Evolutionary conservation across 2,329 filamentous ascomycete species (phyloP).

Genomic region (Xylariaceae sp.): DNA sequence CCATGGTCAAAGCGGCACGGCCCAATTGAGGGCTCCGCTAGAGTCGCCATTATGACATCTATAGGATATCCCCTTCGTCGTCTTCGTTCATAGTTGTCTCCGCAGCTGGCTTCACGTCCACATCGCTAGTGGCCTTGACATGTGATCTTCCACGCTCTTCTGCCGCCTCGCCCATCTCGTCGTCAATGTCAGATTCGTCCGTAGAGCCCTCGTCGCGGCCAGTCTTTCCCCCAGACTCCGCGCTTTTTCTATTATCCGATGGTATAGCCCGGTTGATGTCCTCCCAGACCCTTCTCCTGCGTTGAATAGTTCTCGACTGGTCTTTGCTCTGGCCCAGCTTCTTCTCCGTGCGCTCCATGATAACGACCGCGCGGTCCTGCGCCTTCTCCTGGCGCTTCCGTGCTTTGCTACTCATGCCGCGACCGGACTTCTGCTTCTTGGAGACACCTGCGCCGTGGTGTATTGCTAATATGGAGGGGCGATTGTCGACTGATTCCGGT

Average conservation of each 20-base stretch:
- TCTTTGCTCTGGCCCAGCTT: constrained; percentile 55
- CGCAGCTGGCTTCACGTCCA: neutral
- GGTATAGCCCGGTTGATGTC: constrained; percentile 48
- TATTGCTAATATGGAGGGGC: constrained; percentile 65
- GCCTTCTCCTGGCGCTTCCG: constrained; percentile 53
- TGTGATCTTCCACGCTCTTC: constrained; percentile 2
- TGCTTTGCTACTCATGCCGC: constrained; percentile 55
- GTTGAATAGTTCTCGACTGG: constrained; percentile 44
- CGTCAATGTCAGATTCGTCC: constrained; percentile 23
- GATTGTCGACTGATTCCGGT: constrained; percentile 43
- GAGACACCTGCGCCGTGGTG: constrained; percentile 63
- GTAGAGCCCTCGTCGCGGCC: constrained; percentile 9
- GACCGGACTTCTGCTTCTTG: constrained; percentile 59
- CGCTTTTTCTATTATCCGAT: constrained; percentile 4
- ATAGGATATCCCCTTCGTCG: constrained; percentile 19
- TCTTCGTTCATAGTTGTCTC: constrained; percentile 12
- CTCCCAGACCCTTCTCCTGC: constrained; percentile 53
- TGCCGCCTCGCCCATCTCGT: constrained; percentile 24
- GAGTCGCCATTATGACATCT: neutral
- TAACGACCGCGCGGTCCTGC: constrained; percentile 55
- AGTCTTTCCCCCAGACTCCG: constrained; percentile 13
- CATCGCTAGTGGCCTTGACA: neutral
- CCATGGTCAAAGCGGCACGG: too few species aligned
- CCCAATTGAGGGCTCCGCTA: too few species aligned
- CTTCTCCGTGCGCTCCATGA: constrained; percentile 54